Evolutionary conservation across 2,329 filamentous ascomycete genomes (phyloP).

Genomic region (Penicillium sp.): DNA sequence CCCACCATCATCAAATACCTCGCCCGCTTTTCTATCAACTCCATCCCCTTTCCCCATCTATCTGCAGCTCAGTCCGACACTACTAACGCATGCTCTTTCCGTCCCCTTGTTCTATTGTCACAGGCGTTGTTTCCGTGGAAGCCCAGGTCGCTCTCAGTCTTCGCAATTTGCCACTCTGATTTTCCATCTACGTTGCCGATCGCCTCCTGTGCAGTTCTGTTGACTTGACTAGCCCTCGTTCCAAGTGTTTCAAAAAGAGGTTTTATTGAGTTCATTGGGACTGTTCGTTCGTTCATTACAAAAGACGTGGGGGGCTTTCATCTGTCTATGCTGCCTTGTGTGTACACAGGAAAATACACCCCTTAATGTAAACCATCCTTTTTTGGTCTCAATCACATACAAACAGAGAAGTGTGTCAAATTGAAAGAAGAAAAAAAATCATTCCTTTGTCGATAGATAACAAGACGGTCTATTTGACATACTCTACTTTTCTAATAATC

Average conservation of each 20-base stretch:
- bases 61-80: not conserved
- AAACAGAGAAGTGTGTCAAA: slow-evolving; percentile 12
- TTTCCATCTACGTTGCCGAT: not conserved
- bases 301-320: slow-evolving; percentile 3
- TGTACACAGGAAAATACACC: slow-evolving; percentile 12
- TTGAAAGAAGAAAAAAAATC: slow-evolving; percentile 10
- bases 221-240: not conserved
- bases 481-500: slow-evolving; percentile 14
- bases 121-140: not conserved
- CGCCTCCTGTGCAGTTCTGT: not conserved
- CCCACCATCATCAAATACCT: not conserved
- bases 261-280: slow-evolving; percentile 9
- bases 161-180: slow-evolving; percentile 1
- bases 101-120: not conserved
- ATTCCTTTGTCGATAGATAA: slow-evolving; percentile 15
- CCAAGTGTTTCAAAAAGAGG: not conserved
- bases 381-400: slow-evolving; percentile 12
- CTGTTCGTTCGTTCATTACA: slow-evolving; percentile 6
- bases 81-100: not conserved
- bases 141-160: not conserved
- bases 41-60: not conserved
- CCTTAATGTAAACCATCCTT: slow-evolving; percentile 14
- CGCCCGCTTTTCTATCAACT: not conserved
- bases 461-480: slow-evolving; percentile 15
- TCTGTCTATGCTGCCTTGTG: slow-evolving; percentile 8